Conservation (phyloP, 768 basidiomycete species). For the Collybia mongolica region DNA sequence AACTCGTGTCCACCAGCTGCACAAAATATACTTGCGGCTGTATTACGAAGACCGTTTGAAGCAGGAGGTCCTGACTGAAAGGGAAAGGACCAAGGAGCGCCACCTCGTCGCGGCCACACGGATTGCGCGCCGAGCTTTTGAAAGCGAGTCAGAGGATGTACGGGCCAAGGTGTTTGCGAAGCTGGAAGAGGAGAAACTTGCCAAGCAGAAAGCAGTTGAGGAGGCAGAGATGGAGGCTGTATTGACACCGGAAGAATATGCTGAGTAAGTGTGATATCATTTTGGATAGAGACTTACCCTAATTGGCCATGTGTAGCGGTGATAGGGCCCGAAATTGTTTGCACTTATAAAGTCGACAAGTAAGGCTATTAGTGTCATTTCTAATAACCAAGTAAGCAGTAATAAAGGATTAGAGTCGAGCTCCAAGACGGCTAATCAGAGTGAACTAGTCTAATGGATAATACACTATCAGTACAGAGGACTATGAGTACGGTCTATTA, state of each 20-base stretch:
- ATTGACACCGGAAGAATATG: background rate
- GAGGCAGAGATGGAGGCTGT: background rate
- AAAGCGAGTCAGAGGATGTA: slow-evolving; percentile 4
- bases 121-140: slow-evolving; percentile 1
- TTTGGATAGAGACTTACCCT: background rate
- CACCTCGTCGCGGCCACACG: background rate
- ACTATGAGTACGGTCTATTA: too few species aligned
- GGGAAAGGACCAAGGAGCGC: background rate
- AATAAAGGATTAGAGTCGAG: too few species aligned
- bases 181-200: background rate
- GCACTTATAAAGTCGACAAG: too few species aligned
- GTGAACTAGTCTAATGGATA: too few species aligned
- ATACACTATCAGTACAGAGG: too few species aligned
- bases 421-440: too few species aligned
- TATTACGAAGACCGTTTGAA: background rate
- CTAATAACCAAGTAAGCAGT: too few species aligned
- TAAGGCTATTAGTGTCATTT: too few species aligned
- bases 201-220: background rate
- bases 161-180: slow-evolving; percentile 1
- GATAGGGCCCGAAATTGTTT: too few species aligned
- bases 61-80: background rate
- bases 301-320: background rate
- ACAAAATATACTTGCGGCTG: background rate
- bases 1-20: background rate
- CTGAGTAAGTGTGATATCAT: background rate